These are phyloP conservation scores for Nitzschia inconspicua DNA, from an alignment of 108 stramenopile genomes.

Conservation along the genomic window DNA sequence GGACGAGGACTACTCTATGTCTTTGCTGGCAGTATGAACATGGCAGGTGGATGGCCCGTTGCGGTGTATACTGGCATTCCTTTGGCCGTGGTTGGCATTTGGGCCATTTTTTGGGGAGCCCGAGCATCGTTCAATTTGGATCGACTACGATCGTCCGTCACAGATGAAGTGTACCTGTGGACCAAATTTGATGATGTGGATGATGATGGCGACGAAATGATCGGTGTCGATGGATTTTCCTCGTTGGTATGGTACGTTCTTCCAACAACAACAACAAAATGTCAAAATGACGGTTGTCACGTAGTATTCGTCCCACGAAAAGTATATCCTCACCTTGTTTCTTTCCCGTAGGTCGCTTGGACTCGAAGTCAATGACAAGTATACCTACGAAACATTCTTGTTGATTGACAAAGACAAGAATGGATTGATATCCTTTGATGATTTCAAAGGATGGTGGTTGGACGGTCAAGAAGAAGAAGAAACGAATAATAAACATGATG, in stretches of 20 bases:
- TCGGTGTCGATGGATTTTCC: conserved; percentile 33
- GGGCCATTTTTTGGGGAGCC: conserved; percentile 30
- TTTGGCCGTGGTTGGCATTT: conserved; percentile 25
- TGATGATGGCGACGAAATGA: conserved; percentile 32
- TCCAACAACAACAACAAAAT: too few relatives aligned
- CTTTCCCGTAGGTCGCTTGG: conserved; percentile 16
- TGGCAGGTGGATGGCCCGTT: too few relatives aligned
- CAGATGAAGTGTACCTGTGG: conserved; percentile 41
- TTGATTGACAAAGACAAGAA: conserved; percentile 21
- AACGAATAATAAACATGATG: too few relatives aligned
- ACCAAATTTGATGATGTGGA: conserved; percentile 29
- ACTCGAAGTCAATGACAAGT: conserved; percentile 21
- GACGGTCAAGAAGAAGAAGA: too few relatives aligned
- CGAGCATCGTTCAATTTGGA: conserved; percentile 31
- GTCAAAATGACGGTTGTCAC: too few relatives aligned
- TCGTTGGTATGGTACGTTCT: conserved; percentile 30
- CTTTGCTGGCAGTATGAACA: conserved; percentile 36
- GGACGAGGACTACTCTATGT: conserved; percentile 51
- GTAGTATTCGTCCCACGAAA: too few relatives aligned
- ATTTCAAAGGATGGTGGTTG: conserved; percentile 35
- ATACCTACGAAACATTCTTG: conserved; percentile 24
- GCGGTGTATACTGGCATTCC: conserved; percentile 19
- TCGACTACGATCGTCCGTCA: conserved; percentile 26
- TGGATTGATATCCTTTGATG: conserved; percentile 4
- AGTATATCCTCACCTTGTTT: too few relatives aligned